These are phyloP conservation scores for Miscanthus lutarioriparius DNA, from an alignment of 176 grass and related monocot genomes.

Conservation along the genomic window DNA sequence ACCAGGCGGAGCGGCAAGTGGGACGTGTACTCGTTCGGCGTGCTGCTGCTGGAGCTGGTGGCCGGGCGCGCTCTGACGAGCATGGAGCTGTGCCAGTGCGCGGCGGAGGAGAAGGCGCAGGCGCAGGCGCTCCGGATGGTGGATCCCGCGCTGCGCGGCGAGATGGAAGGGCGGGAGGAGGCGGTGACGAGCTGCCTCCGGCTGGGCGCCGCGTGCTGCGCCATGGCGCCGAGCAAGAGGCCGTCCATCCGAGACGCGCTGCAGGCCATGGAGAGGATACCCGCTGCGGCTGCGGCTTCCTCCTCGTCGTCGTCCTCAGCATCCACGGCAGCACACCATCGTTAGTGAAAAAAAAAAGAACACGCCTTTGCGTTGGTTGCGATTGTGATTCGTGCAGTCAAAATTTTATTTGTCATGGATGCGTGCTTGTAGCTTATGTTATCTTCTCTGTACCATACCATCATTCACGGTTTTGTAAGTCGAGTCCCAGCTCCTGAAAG, in stretches of 20 bases:
- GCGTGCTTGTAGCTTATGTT: neutral
- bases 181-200: slow-evolving; percentile 62
- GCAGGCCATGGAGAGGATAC: slow-evolving; percentile 63
- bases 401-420: neutral
- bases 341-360: neutral
- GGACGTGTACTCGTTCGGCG: slow-evolving; percentile 83
- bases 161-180: slow-evolving; percentile 64
- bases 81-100: slow-evolving; percentile 65
- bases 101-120: slow-evolving; percentile 15
- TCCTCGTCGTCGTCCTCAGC: neutral
- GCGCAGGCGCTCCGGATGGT: slow-evolving; percentile 40
- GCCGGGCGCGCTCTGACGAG: slow-evolving; percentile 65
- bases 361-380: neutral
- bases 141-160: slow-evolving; percentile 58
- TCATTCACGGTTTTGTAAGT: slow-evolving; percentile 5
- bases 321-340: neutral
- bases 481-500: neutral
- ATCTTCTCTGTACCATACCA: neutral
- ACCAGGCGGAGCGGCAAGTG: slow-evolving; percentile 54
- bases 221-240: slow-evolving; percentile 56
- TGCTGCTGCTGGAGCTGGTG: slow-evolving; percentile 78
- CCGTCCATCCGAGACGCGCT: slow-evolving; percentile 75
- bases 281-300: neutral
- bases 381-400: neutral
- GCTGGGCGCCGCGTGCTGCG: slow-evolving; percentile 72